Base-by-base conservation (phyloP, 805 yeast genomes). In the Saccharomycopsis sp. region DNA sequence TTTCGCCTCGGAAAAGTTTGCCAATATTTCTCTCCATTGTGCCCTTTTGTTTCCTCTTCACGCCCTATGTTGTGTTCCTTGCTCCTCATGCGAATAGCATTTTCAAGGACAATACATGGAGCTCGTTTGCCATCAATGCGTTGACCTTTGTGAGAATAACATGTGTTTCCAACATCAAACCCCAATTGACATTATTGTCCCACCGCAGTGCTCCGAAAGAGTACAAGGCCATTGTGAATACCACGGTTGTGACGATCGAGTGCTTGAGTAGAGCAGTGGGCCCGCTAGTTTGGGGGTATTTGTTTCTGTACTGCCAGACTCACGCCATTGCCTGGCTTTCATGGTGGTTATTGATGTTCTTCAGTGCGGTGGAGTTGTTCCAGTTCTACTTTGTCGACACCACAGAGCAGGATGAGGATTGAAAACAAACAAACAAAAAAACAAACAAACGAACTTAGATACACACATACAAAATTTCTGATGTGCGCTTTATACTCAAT, bases 251-350 rank as follows among this genome's bases (percentile, higher is more conserved):
- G 56, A 62, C 71, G 34, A 53, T 62, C 33, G 54, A 68, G 12
- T 62, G 77, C 3, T 55, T 68, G 37, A 71, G 74, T 3, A 52
- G 78, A 36, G 69, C 64, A 31, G 32, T 68, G 1, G 78, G 69
- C 2, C 78, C 78, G 0, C 51, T 70, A 4, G 30, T 55, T 1
- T 71, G 73, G 71, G 77, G 77, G 4, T 52, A 42, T 36, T 30
- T 57, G 19, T 54, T 56, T 55, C 30, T 54, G 2, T 38, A 35
- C 16, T 53, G 55, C n/a, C 54, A 54, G 23, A 26, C 39, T 18
- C 18, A 30, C 10, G 41, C 35, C 8, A 44, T 44, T 18, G 41
- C 37, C 7, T 44, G 48, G 48, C 22, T 44, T 10, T 20, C 59
- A 10, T 61, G 65, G 65, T 60, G 64, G 64, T 43, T 49, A 4